Conservation (phyloP, 2,329 filamentous ascomycete genomes). For the Apiospora saccharicola region DNA sequence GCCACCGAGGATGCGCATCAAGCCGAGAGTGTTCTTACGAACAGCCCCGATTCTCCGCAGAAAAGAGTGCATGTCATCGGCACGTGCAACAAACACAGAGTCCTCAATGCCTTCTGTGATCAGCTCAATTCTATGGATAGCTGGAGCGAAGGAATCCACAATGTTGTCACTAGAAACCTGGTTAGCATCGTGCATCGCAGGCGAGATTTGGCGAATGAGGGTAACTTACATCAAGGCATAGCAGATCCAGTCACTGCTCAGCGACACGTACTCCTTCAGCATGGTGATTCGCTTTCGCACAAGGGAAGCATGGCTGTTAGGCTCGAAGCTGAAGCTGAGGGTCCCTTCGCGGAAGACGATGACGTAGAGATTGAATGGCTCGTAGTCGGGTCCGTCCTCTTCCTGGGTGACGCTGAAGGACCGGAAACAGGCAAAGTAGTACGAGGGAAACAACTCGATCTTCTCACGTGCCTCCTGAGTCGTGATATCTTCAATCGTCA, state of each 20-base stretch:
- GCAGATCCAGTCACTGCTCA: slow-evolving; percentile 98
- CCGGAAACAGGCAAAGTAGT: slow-evolving; percentile 98
- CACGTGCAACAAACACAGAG: slow-evolving; percentile 88
- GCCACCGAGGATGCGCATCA: slow-evolving; percentile 91
- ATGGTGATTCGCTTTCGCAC: slow-evolving; percentile 92
- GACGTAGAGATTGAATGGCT: slow-evolving; percentile 96
- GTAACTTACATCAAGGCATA: slow-evolving; percentile 88
- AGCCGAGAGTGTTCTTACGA: slow-evolving; percentile 92
- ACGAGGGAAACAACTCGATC: slow-evolving; percentile 95
- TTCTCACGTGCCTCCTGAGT: slow-evolving; percentile 97
- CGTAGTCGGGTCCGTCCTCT: slow-evolving; percentile 81
- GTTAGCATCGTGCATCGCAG: slow-evolving; percentile 35
- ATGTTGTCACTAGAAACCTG: slow-evolving; percentile 78
- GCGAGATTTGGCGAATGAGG: background rate
- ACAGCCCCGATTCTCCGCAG: slow-evolving; percentile 87
- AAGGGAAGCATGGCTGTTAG: slow-evolving; percentile 85
- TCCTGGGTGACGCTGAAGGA: slow-evolving; percentile 86
- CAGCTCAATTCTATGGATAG: slow-evolving; percentile 84
- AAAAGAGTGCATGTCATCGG: slow-evolving; percentile 88
- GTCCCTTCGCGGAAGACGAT: slow-evolving; percentile 96
- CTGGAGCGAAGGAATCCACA: slow-evolving; percentile 91
- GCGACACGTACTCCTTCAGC: slow-evolving; percentile 91
- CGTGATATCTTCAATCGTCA: slow-evolving; percentile 95
- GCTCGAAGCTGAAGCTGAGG: slow-evolving; percentile 90
- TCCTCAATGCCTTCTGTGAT: slow-evolving; percentile 96